These are phyloP conservation scores for Triticum urartu DNA, from an alignment of 176 grass and related monocot genomes.

Conservation along the genomic window DNA sequence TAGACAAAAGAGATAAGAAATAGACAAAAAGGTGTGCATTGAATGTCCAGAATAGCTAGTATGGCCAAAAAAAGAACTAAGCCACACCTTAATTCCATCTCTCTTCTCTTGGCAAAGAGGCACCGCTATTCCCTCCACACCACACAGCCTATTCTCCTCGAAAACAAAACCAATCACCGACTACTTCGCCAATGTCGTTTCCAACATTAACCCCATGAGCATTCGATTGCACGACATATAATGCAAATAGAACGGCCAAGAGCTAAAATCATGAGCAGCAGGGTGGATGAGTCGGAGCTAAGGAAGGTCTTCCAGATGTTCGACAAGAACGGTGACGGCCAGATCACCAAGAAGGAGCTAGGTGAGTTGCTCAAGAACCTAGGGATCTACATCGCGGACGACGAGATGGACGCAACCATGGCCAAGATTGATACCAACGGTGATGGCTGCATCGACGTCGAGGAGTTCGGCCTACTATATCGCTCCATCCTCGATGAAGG, in stretches of 20 bases:
- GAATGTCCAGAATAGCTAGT: background rate
- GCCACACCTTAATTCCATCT: background rate
- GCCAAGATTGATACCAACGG: slow-evolving; percentile 63
- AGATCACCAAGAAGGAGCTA: slow-evolving; percentile 69
- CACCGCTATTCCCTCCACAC: slow-evolving; percentile 26
- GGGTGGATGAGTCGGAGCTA: slow-evolving; percentile 56
- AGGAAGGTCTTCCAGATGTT: slow-evolving; percentile 79
- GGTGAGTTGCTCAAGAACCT: slow-evolving; percentile 64
- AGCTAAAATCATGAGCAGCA: background rate
- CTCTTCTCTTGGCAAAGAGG: background rate
- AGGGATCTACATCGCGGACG: slow-evolving; percentile 62
- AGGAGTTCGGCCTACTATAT: slow-evolving; percentile 70
- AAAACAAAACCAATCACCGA: background rate
- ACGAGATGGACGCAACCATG: slow-evolving; percentile 59
- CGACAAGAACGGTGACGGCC: slow-evolving; percentile 63
- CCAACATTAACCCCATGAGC: background rate
- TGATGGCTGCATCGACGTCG: slow-evolving; percentile 66
- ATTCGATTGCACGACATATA: background rate
- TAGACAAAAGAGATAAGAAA: too few species aligned
- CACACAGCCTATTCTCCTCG: background rate
- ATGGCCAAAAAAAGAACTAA: background rate
- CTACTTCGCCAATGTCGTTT: background rate
- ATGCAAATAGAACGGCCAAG: background rate
- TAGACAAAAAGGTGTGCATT: background rate
- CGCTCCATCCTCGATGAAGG: slow-evolving; percentile 43